Evolutionary conservation across 2,329 filamentous ascomycete genomes (phyloP).

Genomic region (Parascedosporium putredinis): DNA sequence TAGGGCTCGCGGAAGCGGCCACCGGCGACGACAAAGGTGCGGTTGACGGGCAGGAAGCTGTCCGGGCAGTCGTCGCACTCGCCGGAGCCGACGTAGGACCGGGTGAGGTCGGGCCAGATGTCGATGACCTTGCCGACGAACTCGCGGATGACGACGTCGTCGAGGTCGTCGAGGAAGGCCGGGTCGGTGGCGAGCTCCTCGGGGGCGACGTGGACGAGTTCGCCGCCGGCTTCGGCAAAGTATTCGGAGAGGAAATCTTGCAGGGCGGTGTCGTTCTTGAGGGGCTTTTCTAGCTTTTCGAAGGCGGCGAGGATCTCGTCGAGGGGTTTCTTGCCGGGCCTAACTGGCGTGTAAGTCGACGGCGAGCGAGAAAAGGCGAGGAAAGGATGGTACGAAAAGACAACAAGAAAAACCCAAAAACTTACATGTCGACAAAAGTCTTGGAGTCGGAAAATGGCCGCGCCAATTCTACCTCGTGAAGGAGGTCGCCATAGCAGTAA

Average conservation of each 20-base stretch:
- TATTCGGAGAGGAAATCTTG: conserved; percentile 51
- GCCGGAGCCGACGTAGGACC: conserved; percentile 40
- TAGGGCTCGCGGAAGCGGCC: conserved; percentile 63
- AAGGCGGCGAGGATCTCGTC: conserved; percentile 53
- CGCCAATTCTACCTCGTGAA: conserved; percentile 52
- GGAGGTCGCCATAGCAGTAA: conserved; percentile 56
- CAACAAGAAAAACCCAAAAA: conserved; percentile 6
- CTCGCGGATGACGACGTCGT: conserved; percentile 47
- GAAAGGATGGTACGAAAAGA: too few species aligned
- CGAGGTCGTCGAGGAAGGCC: conserved; percentile 44
- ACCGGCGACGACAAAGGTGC: conserved; percentile 59
- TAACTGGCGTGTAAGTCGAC: conserved; percentile 17
- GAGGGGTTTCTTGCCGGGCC: conserved; percentile 49
- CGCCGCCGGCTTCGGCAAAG: conserved; percentile 53
- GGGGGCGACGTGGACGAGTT: conserved; percentile 43
- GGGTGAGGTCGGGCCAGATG: conserved; percentile 60
- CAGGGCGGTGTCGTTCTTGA: conserved; percentile 53
- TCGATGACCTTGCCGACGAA: conserved; percentile 55
- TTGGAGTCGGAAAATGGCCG: conserved; percentile 57
- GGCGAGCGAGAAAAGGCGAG: too few species aligned
- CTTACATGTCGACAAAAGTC: conserved; percentile 60
- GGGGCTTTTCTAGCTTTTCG: conserved; percentile 45
- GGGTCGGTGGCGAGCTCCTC: conserved; percentile 44
- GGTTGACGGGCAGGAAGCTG: conserved; percentile 56
- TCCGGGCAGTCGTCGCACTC: conserved; percentile 49